A percentile compares a stretch with the other conserved stretches of the same genome.
Evolutionary conservation across 176 grass and related monocot species (phyloP).

Genomic region (Bromus sterilis): DNA sequence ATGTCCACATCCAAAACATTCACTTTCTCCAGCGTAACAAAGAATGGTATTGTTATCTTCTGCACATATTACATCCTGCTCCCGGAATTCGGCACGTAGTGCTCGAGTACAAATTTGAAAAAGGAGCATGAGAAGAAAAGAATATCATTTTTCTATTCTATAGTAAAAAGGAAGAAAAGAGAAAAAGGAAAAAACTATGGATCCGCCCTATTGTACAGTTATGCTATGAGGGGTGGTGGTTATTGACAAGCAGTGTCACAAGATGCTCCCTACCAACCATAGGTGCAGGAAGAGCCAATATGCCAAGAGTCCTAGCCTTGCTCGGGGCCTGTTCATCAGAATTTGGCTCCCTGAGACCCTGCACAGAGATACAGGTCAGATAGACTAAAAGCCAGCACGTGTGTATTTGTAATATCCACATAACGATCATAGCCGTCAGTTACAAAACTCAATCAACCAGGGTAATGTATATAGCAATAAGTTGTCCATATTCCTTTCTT

Average conservation of each 20-base stretch:
- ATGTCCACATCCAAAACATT: not conserved
- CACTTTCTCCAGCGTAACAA: constrained; percentile 22
- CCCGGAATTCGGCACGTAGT: constrained; percentile 8
- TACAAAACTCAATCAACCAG: not conserved
- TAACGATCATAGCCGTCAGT: constrained; percentile 1
- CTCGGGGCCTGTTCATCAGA: constrained; percentile 71
- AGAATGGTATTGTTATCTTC: constrained; percentile 31
- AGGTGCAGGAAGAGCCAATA: constrained; percentile 84
- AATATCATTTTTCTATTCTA: constrained; percentile 35
- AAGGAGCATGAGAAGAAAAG: constrained; percentile 5
- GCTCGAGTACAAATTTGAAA: constrained; percentile 21
- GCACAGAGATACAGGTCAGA: constrained; percentile 24
- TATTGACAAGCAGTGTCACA: constrained; percentile 35
- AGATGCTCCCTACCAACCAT: constrained; percentile 77
- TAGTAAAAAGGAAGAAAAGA: constrained; percentile 1
- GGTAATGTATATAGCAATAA: not conserved
- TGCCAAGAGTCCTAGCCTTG: constrained; percentile 70
- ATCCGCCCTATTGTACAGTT: constrained; percentile 56
- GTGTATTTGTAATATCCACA: not conserved
- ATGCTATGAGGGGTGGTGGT: constrained; percentile 19
- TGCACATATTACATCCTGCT: constrained; percentile 32
- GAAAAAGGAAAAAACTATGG: constrained; percentile 18
- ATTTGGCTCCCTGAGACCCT: constrained; percentile 88
- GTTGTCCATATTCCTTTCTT: not conserved
- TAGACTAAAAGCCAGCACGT: not conserved